phyloP scores from a whole-genome alignment of 176 grass and related monocot species.

The Musa itinerans region DNA sequence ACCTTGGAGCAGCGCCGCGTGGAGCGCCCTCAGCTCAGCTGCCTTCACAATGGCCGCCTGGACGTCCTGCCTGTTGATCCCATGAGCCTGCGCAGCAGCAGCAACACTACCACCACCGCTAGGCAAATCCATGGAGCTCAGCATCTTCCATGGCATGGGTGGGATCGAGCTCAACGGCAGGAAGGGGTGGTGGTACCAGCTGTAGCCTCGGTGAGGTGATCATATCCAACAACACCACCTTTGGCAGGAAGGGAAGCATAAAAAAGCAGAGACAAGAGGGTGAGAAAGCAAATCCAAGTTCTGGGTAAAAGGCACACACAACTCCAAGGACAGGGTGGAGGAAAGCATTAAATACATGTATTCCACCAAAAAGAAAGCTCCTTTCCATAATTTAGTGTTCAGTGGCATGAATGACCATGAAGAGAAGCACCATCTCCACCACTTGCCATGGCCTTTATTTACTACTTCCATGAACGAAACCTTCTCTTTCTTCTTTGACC shows the following conservation, averaged over 20 bases:
- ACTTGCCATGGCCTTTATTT: too few relatives aligned
- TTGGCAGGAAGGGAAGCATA: too few relatives aligned
- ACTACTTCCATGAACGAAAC: too few relatives aligned
- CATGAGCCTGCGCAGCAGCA: constrained; percentile 4
- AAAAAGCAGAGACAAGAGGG: neutral
- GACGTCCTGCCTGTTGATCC: constrained; percentile 37
- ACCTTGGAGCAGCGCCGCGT: constrained; percentile 72
- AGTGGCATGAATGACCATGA: too few relatives aligned
- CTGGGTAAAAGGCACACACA: neutral
- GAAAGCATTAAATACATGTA: neutral
- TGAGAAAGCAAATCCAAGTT: neutral
- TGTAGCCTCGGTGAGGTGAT: too few relatives aligned
- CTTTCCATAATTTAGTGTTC: too few relatives aligned
- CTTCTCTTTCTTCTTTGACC: too few relatives aligned
- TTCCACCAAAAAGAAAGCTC: too few relatives aligned
- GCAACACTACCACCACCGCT: neutral
- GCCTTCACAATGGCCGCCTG: constrained; percentile 85
- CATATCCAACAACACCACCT: too few relatives aligned
- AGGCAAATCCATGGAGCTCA: neutral
- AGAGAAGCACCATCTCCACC: too few relatives aligned
- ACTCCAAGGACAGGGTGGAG: neutral
- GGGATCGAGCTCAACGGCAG: too few relatives aligned
- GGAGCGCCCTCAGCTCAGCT: constrained; percentile 75
- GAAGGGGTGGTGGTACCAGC: too few relatives aligned
- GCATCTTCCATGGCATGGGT: neutral